A percentile compares a stretch with the other conserved stretches of the same genome.
These are phyloP conservation scores for Takakia lepidozioides DNA, from an alignment of 225 moss, liverwort and hornwort genomes.

Conservation along the genomic window DNA sequence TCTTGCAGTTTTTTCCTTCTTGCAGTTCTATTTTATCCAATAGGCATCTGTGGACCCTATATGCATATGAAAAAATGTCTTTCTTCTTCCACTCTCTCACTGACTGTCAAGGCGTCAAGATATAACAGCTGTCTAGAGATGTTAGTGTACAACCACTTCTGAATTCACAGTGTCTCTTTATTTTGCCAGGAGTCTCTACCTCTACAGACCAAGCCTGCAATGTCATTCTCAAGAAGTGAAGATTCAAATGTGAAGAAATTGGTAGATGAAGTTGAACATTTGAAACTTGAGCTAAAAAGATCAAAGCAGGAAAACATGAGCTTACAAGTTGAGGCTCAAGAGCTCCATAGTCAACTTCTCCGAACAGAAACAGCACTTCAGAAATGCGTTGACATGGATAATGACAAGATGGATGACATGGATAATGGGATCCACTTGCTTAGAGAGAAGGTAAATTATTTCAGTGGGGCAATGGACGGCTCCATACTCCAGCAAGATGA, in stretches of 20 bases:
- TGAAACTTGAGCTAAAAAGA: constrained; percentile 51
- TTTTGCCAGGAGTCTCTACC: too few relatives aligned
- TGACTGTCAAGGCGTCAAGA: too few relatives aligned
- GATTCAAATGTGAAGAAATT: constrained; percentile 47
- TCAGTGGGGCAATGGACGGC: too few relatives aligned
- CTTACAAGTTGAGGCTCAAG: constrained; percentile 28
- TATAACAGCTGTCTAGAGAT: too few relatives aligned
- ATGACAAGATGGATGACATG: constrained; percentile 28
- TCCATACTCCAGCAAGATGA: constrained; percentile 20
- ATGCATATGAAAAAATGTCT: too few relatives aligned
- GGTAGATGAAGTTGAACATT: constrained; percentile 26
- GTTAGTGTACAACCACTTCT: too few relatives aligned
- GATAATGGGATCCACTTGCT: constrained; percentile 30
- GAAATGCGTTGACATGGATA: constrained; percentile 28
- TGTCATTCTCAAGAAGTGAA: constrained; percentile 9
- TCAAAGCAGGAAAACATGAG: constrained; percentile 23
- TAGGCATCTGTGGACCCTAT: too few relatives aligned
- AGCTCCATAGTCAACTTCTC: constrained; percentile 49
- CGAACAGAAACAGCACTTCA: constrained; percentile 20
- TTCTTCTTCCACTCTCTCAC: too few relatives aligned
- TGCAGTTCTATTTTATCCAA: constrained; percentile 9
- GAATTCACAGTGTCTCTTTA: too few relatives aligned
- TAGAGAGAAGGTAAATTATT: constrained; percentile 23
- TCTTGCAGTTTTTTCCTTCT: too few relatives aligned
- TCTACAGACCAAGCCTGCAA: constrained; percentile 8